phyloP scores from a whole-genome alignment of 305 asterid genomes.

The Solanum hybrid region DNA sequence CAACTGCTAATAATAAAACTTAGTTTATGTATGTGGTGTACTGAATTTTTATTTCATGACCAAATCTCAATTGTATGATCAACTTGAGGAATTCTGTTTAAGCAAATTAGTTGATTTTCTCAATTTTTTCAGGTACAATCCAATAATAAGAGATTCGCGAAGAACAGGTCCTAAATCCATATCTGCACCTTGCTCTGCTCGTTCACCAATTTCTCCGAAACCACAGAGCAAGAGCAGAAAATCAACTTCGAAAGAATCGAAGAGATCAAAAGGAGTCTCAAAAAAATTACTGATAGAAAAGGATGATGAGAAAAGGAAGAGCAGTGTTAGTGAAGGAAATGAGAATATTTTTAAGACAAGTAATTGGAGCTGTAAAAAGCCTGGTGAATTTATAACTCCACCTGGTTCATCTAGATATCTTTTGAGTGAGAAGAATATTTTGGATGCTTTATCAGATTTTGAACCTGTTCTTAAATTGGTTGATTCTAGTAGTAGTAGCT shows the following conservation, averaged over 20 bases:
- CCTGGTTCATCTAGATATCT: conserved; percentile 53
- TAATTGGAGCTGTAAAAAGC: conserved; percentile 54
- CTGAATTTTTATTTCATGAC: neutral
- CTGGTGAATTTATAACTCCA: conserved; percentile 59
- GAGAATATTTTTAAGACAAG: neutral
- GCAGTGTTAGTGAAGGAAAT: neutral
- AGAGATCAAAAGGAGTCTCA: neutral
- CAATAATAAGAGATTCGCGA: conserved; percentile 65
- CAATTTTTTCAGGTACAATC: conserved; percentile 27
- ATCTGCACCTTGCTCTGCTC: conserved; percentile 14
- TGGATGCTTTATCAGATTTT: conserved; percentile 25
- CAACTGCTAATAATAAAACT: neutral
- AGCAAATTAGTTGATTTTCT: neutral
- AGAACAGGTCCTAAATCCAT: conserved; percentile 19
- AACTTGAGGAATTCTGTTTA: neutral
- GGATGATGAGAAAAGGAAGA: conserved; percentile 8
- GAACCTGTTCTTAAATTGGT: conserved; percentile 22
- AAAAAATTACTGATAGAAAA: neutral
- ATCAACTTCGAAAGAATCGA: neutral
- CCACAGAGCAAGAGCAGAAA: conserved; percentile 11
- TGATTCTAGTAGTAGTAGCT: neutral
- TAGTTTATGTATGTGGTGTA: neutral
- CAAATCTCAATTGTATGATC: neutral
- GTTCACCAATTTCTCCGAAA: neutral
- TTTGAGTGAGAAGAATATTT: conserved; percentile 35